Percentiles rank a stretch among this genome's conserved stretches.
phyloP scores from a whole-genome alignment of 2,329 filamentous ascomycete species.

The Nigrospora sphaerica region DNA sequence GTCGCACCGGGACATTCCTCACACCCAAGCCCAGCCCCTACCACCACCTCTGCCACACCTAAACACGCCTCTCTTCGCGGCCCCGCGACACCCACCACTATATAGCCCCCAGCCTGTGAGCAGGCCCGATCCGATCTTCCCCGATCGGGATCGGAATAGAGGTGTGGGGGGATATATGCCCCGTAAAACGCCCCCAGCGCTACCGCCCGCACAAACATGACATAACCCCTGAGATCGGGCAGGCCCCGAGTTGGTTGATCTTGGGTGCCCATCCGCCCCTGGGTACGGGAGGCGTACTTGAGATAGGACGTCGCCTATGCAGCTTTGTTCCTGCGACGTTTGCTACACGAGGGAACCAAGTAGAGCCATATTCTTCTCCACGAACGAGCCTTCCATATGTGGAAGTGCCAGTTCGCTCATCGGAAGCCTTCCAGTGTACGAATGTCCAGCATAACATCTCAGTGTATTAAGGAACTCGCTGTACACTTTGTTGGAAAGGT shows the following conservation, averaged over 20 bases:
- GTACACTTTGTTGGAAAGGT: neutral
- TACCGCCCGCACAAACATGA: conserved; percentile 4
- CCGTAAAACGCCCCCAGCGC: conserved; percentile 13
- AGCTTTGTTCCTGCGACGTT: too few relatives aligned
- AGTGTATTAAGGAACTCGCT: neutral
- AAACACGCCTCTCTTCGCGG: conserved; percentile 14
- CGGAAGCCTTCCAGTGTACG: too few relatives aligned
- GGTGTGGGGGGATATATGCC: conserved; percentile 18
- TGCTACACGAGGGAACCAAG: too few relatives aligned
- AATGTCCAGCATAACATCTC: neutral
- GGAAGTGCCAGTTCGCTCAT: too few relatives aligned
- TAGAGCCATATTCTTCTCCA: too few relatives aligned
- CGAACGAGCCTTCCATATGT: too few relatives aligned
- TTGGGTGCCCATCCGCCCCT: too few relatives aligned
- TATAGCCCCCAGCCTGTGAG: conserved; percentile 12
- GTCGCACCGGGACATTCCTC: conserved; percentile 12
- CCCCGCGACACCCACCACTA: conserved; percentile 11
- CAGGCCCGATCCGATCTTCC: conserved; percentile 22
- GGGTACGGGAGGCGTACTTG: too few relatives aligned
- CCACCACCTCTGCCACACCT: conserved; percentile 17
- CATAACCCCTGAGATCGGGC: too few relatives aligned
- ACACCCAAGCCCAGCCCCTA: conserved; percentile 9
- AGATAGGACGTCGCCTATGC: too few relatives aligned
- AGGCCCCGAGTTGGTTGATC: too few relatives aligned
- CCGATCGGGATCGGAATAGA: conserved; percentile 21